A percentile compares a stretch with the other conserved stretches of the same genome.
phyloP scores from a whole-genome alignment of 805 yeast genomes.

The Candida caryicola region DNA sequence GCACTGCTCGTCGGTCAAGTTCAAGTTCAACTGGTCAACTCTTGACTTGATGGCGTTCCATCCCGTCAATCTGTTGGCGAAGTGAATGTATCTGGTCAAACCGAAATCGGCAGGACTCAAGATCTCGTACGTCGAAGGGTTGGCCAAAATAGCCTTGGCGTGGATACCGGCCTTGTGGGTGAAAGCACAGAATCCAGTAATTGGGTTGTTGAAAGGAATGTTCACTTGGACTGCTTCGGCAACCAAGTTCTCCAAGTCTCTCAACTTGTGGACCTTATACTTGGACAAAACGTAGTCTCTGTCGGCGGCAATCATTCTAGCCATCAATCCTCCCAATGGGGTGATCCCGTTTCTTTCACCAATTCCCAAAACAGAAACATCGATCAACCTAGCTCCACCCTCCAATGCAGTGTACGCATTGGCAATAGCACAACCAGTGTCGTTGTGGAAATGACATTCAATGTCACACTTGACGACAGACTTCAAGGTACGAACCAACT shows the following conservation, averaged over 20 bases:
- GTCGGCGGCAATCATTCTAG: conserved; percentile 61
- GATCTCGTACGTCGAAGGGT: conserved; percentile 62
- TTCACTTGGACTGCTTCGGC: conserved; percentile 60
- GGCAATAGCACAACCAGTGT: conserved; percentile 63
- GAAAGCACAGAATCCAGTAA: conserved; percentile 63
- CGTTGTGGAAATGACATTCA: conserved; percentile 62
- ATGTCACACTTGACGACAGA: conserved; percentile 58
- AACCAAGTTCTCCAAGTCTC: conserved; percentile 57
- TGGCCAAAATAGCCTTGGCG: conserved; percentile 60
- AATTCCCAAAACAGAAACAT: conserved; percentile 57
- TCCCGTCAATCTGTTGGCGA: conserved; percentile 60
- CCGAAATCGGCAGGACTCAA: conserved; percentile 58
- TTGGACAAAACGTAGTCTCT: conserved; percentile 57
- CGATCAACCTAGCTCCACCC: conserved; percentile 60
- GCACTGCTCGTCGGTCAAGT: conserved; percentile 55
- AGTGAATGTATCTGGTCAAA: conserved; percentile 58
- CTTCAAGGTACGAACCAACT: conserved; percentile 55
- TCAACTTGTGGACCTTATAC: conserved; percentile 52
- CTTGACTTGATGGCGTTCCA: conserved; percentile 63
- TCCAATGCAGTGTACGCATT: conserved; percentile 62
- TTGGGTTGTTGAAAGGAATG: conserved; percentile 60
- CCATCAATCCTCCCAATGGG: conserved; percentile 61
- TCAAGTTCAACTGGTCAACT: conserved; percentile 57
- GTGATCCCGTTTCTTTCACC: conserved; percentile 66
- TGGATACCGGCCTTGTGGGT: conserved; percentile 65